phyloP scores from a whole-genome alignment of 768 basidiomycete species.

The Amanita subjunquillea region DNA sequence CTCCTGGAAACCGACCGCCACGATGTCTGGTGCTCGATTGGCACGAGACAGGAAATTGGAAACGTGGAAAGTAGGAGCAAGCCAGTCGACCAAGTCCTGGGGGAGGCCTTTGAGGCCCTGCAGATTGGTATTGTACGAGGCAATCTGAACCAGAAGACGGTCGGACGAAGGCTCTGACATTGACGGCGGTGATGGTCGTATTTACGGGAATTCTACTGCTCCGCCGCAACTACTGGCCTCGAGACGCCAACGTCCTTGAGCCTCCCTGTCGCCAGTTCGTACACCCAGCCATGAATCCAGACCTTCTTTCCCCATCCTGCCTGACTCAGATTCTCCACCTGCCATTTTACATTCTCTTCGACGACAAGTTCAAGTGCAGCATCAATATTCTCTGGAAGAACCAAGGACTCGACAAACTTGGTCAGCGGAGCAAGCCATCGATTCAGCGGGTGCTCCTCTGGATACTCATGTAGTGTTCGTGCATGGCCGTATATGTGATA shows the following conservation, averaged over 20 bases:
- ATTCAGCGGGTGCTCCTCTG: conserved; percentile 39
- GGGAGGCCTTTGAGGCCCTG: conserved; percentile 67
- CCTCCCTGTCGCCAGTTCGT: conserved; percentile 48
- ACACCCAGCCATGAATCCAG: conserved; percentile 66
- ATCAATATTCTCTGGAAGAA: conserved; percentile 23
- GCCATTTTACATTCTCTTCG: conserved; percentile 49
- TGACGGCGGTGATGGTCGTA: not conserved
- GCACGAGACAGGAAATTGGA: conserved; percentile 59
- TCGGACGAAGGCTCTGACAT: conserved; percentile 11
- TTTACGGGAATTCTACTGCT: not conserved
- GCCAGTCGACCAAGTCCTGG: conserved; percentile 88
- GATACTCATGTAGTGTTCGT: conserved; percentile 22
- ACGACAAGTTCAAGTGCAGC: conserved; percentile 37
- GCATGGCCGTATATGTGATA: conserved; percentile 19
- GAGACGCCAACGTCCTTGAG: conserved; percentile 48
- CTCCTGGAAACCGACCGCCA: conserved; percentile 92
- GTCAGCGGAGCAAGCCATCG: conserved; percentile 70
- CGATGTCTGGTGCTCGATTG: conserved; percentile 66
- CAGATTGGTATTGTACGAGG: conserved; percentile 87
- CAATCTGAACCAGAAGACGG: conserved; percentile 63
- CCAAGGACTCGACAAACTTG: conserved; percentile 35
- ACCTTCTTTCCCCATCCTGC: conserved; percentile 30
- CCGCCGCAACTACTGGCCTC: conserved; percentile 13
- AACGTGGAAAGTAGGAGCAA: conserved; percentile 71
- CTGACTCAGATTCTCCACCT: conserved; percentile 41